Conservation (phyloP, 2,329 filamentous ascomycete species). For the Akanthomyces dipterigenus region DNA sequence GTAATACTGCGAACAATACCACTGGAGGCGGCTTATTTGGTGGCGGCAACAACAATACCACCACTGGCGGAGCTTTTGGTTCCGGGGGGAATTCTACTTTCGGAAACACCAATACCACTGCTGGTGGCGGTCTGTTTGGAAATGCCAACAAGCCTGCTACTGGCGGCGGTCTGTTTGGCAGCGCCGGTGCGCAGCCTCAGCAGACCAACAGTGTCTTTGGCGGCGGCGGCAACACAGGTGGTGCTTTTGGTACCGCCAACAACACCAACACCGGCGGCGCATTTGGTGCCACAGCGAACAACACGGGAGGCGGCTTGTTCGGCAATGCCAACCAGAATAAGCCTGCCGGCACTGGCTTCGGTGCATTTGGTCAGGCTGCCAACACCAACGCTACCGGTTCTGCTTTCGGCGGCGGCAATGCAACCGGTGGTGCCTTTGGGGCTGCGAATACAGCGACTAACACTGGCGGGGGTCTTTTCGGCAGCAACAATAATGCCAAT, state of each 20-base stretch:
- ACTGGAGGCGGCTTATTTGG: slow-evolving; percentile 33
- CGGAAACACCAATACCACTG: slow-evolving; percentile 23
- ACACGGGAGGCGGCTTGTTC: slow-evolving; percentile 36
- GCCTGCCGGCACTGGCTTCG: slow-evolving; percentile 30
- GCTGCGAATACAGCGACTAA: slow-evolving; percentile 18
- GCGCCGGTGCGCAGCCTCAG: slow-evolving; percentile 15
- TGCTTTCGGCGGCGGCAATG: slow-evolving; percentile 18
- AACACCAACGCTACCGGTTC: slow-evolving; percentile 22
- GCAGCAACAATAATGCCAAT: slow-evolving; percentile 14
- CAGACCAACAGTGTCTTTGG: slow-evolving; percentile 32
- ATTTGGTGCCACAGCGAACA: slow-evolving; percentile 22
- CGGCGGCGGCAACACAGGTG: slow-evolving; percentile 22
- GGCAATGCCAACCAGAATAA: slow-evolving; percentile 35
- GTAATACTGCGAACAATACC: slow-evolving; percentile 22
- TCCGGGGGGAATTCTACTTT: slow-evolving; percentile 26
- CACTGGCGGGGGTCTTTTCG: slow-evolving; percentile 27
- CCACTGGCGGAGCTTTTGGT: slow-evolving; percentile 17
- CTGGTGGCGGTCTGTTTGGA: slow-evolving; percentile 34
- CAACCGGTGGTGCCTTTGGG: slow-evolving; percentile 33
- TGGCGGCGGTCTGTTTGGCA: slow-evolving; percentile 33
- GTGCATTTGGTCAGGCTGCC: slow-evolving; percentile 34
- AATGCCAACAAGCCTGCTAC: slow-evolving; percentile 20
- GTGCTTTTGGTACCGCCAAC: slow-evolving; percentile 18
- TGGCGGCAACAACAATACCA: slow-evolving; percentile 24
- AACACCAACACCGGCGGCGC: slow-evolving; percentile 16